A percentile compares a stretch with the other conserved stretches of the same genome.
phyloP scores from a whole-genome alignment of 768 basidiomycete species.

The Pulveroboletus sp. region DNA sequence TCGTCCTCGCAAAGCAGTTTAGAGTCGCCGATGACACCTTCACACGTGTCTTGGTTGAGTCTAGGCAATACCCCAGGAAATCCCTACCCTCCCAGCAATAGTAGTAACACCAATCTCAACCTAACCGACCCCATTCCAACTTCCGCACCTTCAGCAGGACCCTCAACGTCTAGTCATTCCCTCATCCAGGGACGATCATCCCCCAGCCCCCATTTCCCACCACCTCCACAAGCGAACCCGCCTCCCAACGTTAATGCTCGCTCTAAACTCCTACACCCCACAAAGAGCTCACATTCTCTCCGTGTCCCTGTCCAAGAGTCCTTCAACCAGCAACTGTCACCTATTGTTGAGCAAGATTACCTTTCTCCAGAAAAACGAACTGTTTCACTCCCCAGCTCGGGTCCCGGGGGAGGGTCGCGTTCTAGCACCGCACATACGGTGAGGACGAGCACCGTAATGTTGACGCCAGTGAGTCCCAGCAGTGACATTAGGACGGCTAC shows the following conservation, averaged over 20 bases:
- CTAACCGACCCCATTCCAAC: background rate
- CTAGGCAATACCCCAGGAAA: constrained; percentile 9
- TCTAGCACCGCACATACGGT: constrained; percentile 30
- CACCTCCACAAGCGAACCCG: constrained; percentile 29
- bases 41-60: constrained; percentile 39
- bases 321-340: constrained; percentile 47
- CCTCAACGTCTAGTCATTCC: constrained; percentile 13
- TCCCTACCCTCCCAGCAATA: constrained; percentile 3
- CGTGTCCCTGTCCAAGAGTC: constrained; percentile 35
- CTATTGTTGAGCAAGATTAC: constrained; percentile 64
- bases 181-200: constrained; percentile 21
- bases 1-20: constrained; percentile 31
- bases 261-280: constrained; percentile 31
- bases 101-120: constrained; percentile 4
- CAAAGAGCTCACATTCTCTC: constrained; percentile 42
- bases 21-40: constrained; percentile 34
- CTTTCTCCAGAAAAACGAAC: constrained; percentile 46
- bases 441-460: constrained; percentile 30
- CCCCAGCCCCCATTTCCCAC: constrained; percentile 32
- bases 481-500: constrained; percentile 20
- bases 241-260: constrained; percentile 27
- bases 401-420: constrained; percentile 24
- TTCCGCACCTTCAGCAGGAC: constrained; percentile 1
- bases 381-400: constrained; percentile 30
- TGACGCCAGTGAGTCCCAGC: constrained; percentile 27